Evolutionary conservation across 805 yeast species (phyloP).

Genomic region (Schwanniomyces polymorphus): DNA sequence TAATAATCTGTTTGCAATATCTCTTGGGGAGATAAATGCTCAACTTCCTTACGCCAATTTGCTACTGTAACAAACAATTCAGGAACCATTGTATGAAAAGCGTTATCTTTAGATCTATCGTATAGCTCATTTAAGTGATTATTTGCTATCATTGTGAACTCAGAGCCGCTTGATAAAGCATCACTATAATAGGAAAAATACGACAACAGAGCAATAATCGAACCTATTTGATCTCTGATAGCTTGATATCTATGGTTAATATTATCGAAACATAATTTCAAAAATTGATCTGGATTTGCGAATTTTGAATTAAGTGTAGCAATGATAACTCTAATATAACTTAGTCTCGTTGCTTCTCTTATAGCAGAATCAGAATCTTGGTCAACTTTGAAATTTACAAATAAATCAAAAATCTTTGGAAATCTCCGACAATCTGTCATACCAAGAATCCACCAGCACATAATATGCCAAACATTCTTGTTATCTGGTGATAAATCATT

Average conservation of each 20-base stretch:
- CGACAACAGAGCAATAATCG: conserved; percentile 50
- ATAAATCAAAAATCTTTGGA: conserved; percentile 46
- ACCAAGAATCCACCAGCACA: conserved; percentile 71
- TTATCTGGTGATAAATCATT: conserved; percentile 74
- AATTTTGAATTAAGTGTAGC: conserved; percentile 56
- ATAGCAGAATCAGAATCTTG: conserved; percentile 61
- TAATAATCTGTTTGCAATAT: conserved; percentile 60
- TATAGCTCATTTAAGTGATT: conserved; percentile 31
- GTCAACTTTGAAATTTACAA: conserved; percentile 50
- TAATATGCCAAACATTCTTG: conserved; percentile 69
- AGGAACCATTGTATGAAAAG: conserved; percentile 37
- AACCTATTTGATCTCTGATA: conserved; percentile 69
- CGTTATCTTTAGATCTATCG: conserved; percentile 14
- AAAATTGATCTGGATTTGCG: conserved; percentile 45
- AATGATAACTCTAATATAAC: conserved; percentile 52
- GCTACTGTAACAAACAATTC: conserved; percentile 46
- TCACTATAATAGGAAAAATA: conserved; percentile 40
- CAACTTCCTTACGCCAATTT: conserved; percentile 34
- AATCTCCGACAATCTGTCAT: conserved; percentile 69
- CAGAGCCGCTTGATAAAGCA: conserved; percentile 35
- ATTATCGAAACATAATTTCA: conserved; percentile 44
- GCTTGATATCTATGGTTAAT: conserved; percentile 69
- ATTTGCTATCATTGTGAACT: conserved; percentile 41
- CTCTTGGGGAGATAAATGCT: conserved; percentile 51
- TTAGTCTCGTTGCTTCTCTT: conserved; percentile 59